phyloP scores from a whole-genome alignment of 2,329 filamentous ascomycete genomes.

The Trichothecium roseum region DNA sequence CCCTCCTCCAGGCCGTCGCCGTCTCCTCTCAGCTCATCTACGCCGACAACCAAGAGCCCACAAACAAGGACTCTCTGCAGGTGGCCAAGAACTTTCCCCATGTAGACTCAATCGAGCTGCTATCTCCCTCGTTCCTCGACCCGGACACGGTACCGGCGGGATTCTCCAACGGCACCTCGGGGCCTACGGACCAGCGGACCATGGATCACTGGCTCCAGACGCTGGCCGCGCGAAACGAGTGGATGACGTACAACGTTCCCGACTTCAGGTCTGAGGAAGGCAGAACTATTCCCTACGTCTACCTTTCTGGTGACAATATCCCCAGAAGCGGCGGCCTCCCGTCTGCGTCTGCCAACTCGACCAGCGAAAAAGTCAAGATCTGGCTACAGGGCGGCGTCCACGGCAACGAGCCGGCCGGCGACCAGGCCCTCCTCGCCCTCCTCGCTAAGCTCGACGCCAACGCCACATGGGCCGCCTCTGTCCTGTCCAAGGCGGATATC shows the following conservation, averaged over 20 bases:
- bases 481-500: constrained; percentile 16
- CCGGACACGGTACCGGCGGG: constrained; percentile 11
- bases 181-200: constrained; percentile 13
- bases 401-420: constrained; percentile 20
- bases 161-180: constrained; percentile 16
- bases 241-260: constrained; percentile 12
- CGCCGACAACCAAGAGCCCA: constrained; percentile 13
- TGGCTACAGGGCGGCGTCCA: constrained; percentile 16
- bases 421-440: constrained; percentile 18
- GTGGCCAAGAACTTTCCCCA: constrained; percentile 14
- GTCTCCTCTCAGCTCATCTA: constrained; percentile 11
- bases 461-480: constrained; percentile 14
- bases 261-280: constrained; percentile 13
- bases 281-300: constrained; percentile 11
- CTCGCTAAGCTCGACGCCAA: constrained; percentile 18
- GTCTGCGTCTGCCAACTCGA: no score
- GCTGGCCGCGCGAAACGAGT: constrained; percentile 12
- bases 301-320: constrained; percentile 5
- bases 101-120: constrained; percentile 10
- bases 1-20: constrained; percentile 10
- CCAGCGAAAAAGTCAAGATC: constrained; percentile 15
- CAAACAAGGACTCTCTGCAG: constrained; percentile 11
- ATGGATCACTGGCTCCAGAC: constrained; percentile 12
- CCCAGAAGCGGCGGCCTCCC: constrained; percentile 4
- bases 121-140: constrained; percentile 14